Evolutionary conservation across 768 basidiomycete genomes (phyloP).

Genomic region (Omphalotus guepiniiformis): DNA sequence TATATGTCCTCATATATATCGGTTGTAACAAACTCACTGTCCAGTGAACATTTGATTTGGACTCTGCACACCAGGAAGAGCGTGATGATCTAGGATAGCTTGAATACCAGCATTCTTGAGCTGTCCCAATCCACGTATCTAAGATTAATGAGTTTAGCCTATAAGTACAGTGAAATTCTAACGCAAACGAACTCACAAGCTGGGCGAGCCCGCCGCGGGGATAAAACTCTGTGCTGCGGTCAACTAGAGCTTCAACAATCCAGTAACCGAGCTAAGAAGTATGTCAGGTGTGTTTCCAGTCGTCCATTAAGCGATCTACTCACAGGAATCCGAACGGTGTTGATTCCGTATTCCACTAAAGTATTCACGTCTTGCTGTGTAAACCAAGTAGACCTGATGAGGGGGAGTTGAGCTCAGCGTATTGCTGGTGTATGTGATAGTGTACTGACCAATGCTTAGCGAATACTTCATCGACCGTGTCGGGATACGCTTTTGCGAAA

Average conservation of each 20-base stretch:
- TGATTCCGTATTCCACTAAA: conserved; percentile 55
- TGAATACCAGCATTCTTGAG: conserved; percentile 59
- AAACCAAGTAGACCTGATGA: conserved; percentile 65
- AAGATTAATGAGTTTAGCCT: conserved; percentile 1
- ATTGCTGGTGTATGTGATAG: too few species aligned
- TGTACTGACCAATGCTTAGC: conserved; percentile 60
- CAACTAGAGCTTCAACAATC: conserved; percentile 71
- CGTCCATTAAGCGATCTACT: conserved; percentile 16
- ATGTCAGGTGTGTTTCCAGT: neutral
- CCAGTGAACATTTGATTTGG: conserved; percentile 66
- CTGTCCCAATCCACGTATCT: conserved; percentile 63
- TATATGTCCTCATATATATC: neutral
- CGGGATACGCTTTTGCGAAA: conserved; percentile 55
- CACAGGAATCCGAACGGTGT: conserved; percentile 76
- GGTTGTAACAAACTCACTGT: conserved; percentile 36
- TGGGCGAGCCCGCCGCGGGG: conserved; percentile 66
- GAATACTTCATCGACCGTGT: conserved; percentile 54
- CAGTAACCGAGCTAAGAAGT: conserved; percentile 67
- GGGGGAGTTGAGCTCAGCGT: neutral
- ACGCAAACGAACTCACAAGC: conserved; percentile 40
- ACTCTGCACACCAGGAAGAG: conserved; percentile 63
- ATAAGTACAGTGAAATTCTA: neutral
- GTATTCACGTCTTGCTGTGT: conserved; percentile 53
- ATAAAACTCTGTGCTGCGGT: conserved; percentile 56
- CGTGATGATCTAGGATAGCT: conserved; percentile 62